Conservation (phyloP, 208 protist genomes). For the Trypanosoma conorhini region DNA sequence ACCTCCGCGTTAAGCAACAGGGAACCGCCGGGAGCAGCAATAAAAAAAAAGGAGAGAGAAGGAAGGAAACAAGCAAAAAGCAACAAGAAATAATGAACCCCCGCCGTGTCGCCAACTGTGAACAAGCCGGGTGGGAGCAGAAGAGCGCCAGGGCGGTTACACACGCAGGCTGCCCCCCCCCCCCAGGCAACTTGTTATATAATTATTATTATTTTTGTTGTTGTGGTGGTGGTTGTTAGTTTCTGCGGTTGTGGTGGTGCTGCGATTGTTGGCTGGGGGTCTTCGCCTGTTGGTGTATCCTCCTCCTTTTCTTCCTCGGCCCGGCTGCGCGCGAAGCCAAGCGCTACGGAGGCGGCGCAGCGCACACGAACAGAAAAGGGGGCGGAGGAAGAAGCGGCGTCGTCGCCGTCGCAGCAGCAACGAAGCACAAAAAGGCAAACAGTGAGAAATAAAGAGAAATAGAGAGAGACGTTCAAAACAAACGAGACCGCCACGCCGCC, state of each 20-base stretch:
- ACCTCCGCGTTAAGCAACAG: background rate
- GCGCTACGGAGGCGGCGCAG: background rate
- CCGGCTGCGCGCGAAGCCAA: background rate
- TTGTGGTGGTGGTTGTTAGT: background rate
- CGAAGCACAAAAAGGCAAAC: slow-evolving; percentile 12
- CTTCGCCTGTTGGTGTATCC: background rate
- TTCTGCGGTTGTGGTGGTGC: background rate
- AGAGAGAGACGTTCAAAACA: background rate
- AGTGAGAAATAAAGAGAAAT: background rate
- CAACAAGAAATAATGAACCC: slow-evolving; percentile 1
- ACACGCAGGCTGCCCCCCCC: background rate
- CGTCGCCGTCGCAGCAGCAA: background rate
- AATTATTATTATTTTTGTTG: slow-evolving; percentile 2
- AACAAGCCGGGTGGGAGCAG: background rate
- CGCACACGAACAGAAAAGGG: background rate
- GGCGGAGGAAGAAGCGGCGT: background rate
- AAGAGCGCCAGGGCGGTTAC: background rate
- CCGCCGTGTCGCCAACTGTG: background rate
- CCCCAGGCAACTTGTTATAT: background rate
- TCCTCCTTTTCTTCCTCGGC: background rate
- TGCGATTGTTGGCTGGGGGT: background rate
- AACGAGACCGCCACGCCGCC: background rate
- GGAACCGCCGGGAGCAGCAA: background rate
- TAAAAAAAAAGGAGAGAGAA: slow-evolving; percentile 13
- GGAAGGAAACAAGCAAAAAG: slow-evolving; percentile 1